Conservation (phyloP, 441 rosid species). For the Syzygium syzygioides region DNA sequence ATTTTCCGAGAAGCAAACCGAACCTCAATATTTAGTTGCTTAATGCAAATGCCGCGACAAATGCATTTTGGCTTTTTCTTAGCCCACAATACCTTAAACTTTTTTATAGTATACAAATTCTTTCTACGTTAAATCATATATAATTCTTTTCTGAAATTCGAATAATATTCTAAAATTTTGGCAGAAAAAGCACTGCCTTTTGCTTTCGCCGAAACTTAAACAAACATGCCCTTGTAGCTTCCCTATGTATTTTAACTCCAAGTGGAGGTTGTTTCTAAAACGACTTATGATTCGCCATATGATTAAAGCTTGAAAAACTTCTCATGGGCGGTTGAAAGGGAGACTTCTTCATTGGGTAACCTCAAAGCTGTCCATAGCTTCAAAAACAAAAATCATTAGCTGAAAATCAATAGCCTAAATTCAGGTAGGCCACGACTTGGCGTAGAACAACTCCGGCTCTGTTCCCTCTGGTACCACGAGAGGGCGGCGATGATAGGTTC, state of each 20-base stretch:
- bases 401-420: no score
- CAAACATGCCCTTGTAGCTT: not conserved
- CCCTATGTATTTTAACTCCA: not conserved
- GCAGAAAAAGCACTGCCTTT: not conserved
- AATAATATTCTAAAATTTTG: not conserved
- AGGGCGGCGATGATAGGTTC: fast-evolving
- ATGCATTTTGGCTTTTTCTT: not conserved
- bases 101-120: not conserved
- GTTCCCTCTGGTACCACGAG: no score
- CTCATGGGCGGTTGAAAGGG: no score
- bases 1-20: no score
- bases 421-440: fast-evolving
- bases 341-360: no score
- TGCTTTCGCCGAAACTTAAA: not conserved
- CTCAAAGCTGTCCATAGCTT: no score
- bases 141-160: not conserved
- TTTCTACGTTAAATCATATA: not conserved
- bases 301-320: no score
- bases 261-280: no score
- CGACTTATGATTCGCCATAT: no score
- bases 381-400: no score
- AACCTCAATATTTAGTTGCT: no score
- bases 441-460: fast-evolving
- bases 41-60: not conserved
- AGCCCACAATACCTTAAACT: no score